Evolutionary conservation across 2,329 filamentous ascomycete genomes (phyloP).

Genomic region (Epichloe coenophiala): DNA sequence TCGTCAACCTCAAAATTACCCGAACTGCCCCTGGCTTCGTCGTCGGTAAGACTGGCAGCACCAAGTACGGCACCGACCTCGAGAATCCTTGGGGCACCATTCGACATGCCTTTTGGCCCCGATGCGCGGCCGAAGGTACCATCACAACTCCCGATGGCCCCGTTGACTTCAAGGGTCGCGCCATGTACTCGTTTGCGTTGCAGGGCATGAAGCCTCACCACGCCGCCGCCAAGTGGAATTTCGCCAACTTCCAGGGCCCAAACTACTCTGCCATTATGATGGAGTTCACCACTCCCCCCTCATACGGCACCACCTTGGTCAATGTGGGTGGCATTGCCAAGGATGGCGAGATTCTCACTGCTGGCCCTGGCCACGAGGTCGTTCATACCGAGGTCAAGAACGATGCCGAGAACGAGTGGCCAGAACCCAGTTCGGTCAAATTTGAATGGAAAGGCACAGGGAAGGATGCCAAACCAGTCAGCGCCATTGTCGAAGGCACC

Average conservation of each 20-base stretch:
- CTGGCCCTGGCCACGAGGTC: conserved; percentile 50
- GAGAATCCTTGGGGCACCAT: conserved; percentile 82
- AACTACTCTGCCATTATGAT: conserved; percentile 83
- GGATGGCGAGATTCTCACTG: conserved; percentile 67
- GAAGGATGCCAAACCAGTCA: conserved; percentile 60
- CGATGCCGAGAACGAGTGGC: conserved; percentile 76
- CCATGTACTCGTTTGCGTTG: conserved; percentile 69
- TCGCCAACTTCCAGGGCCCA: conserved; percentile 78
- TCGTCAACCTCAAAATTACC: conserved; percentile 78
- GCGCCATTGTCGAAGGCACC: conserved; percentile 54
- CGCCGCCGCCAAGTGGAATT: conserved; percentile 85
- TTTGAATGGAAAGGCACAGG: conserved; percentile 68
- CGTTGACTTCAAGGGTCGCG: conserved; percentile 69
- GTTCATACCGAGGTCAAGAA: conserved; percentile 56
- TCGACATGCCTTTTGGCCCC: conserved; percentile 89
- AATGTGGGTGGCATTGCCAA: conserved; percentile 71
- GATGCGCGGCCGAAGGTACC: conserved; percentile 67
- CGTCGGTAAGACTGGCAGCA: conserved; percentile 71
- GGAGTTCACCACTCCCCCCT: conserved; percentile 86
- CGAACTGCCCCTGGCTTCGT: conserved; percentile 69
- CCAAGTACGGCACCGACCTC: conserved; percentile 75
- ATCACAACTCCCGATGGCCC: conserved; percentile 73
- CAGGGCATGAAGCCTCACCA: conserved; percentile 99
- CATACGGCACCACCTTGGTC: conserved; percentile 77
- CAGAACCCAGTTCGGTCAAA: conserved; percentile 63